Base-by-base conservation (phyloP, 768 basidiomycete genomes). In the Rubroboletus satanas region DNA sequence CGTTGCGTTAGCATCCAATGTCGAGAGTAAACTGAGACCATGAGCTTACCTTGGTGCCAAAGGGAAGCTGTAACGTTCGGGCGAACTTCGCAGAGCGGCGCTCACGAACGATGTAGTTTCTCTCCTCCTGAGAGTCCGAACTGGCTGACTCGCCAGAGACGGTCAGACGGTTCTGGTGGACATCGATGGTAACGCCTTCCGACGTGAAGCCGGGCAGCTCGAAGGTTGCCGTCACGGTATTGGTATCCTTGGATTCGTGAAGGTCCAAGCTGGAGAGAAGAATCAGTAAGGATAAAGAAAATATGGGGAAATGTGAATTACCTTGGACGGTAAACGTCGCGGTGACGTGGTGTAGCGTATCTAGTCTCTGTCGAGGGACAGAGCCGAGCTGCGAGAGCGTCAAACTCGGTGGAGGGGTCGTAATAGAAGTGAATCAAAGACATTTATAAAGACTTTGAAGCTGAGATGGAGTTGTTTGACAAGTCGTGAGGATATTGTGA, bases 141-240 rank as follows among this genome's bases (percentile, higher is more conserved):
- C 62, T 39, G 7, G 67, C 63, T 18, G 61, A 69, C 61, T 81
- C 75, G 21, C 78, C 80, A 8, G 77, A 76, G 33, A 84, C 68
- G 3, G 71, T 78, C 50, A 85, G 68, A 37, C 71, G 73, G 51
- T 74, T 73, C 55, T 79, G 74, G 38, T 75, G 73, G 21, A 82
- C 64, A 49, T 82, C 75, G 45, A 83, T 77, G 33, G 67, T 59
- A 38, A 83, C 73, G 48, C 75, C 70, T 39, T 79, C 75, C 51
- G 80, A 78, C 53, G 73, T 77, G 51, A 83, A 61, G 7, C 83
- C 81, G 2, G 83, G 83, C 4, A 82, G 66, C 60, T 83, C 84
- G 52, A 84, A 81, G 5, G 75, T 75, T 9, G 80, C 81, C 2
- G 77, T 80, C 26, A 83, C 75, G 18, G 58, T 55, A 56, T 77